Conservation (phyloP, 805 yeast species). For the Hanseniaspora vineae region DNA sequence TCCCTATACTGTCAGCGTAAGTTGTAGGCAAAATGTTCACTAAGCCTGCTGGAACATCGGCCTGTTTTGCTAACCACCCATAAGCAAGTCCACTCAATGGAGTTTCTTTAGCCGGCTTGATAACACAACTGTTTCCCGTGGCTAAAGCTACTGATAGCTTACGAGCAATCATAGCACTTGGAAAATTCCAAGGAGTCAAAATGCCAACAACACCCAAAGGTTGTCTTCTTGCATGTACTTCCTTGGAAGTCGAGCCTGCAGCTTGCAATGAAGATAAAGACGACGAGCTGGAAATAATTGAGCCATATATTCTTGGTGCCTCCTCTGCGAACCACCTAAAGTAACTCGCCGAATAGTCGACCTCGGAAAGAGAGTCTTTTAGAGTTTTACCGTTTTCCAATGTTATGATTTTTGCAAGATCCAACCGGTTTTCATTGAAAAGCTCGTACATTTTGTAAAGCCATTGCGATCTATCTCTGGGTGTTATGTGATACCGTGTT, state of each 20-base stretch:
- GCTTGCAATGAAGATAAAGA: neutral
- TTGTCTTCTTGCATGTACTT: conserved; percentile 49
- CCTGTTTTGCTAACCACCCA: conserved; percentile 45
- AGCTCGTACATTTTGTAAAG: conserved; percentile 40
- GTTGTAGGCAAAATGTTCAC: conserved; percentile 44
- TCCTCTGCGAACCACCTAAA: conserved; percentile 75
- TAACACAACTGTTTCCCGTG: conserved; percentile 65
- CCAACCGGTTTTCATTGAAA: conserved; percentile 45
- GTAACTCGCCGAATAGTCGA: conserved; percentile 51
- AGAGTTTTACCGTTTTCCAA: conserved; percentile 66
- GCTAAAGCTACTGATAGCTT: conserved; percentile 69
- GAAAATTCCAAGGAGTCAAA: conserved; percentile 79
- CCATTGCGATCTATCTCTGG: conserved; percentile 41
- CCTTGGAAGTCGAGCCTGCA: conserved; percentile 22
- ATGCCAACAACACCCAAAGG: conserved; percentile 78
- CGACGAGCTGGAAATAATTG: conserved; percentile 42
- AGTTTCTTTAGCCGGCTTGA: conserved; percentile 69
- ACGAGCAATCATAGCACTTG: conserved; percentile 64
- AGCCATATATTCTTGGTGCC: conserved; percentile 64
- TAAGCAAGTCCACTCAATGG: conserved; percentile 63
- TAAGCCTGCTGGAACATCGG: conserved; percentile 63
- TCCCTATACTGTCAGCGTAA: conserved; percentile 35
- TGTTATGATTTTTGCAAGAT: conserved; percentile 50
- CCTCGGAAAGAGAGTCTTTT: conserved; percentile 62
- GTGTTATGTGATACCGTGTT: conserved; percentile 37